Conservation (phyloP, 208 protist genomes). For the Strigomonas galati region DNA sequence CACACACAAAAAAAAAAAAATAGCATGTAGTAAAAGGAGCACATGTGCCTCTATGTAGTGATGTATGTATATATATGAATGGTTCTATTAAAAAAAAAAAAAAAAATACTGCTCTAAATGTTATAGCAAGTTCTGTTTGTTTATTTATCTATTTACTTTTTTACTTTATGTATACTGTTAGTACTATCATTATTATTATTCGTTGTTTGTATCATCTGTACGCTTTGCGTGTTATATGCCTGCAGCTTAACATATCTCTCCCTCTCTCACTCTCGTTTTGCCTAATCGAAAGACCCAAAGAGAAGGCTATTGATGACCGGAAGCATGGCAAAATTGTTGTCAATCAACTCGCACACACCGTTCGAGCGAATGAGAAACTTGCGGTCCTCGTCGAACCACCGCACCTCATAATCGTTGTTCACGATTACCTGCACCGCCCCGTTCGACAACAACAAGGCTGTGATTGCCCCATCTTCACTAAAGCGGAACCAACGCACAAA, state of each 20-base stretch:
- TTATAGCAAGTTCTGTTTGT: too few species aligned
- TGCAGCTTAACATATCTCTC: too few species aligned
- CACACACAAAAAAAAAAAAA: background rate
- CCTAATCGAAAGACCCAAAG: slow-evolving; percentile 49
- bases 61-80: slow-evolving; percentile 1
- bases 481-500: slow-evolving; percentile 90
- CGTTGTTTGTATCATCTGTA: too few species aligned
- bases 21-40: background rate
- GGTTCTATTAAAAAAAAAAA: slow-evolving; percentile 11
- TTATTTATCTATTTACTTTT: too few species aligned
- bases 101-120: slow-evolving; percentile 1
- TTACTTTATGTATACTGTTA: too few species aligned
- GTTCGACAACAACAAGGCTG: slow-evolving; percentile 82
- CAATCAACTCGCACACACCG: slow-evolving; percentile 82
- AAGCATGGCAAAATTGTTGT: slow-evolving; percentile 64
- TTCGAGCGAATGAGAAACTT: slow-evolving; percentile 83
- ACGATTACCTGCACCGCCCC: slow-evolving; percentile 83
- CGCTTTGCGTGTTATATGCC: too few species aligned
- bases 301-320: slow-evolving; percentile 63
- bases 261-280: too few species aligned
- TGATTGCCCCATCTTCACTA: slow-evolving; percentile 56
- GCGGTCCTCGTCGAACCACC: slow-evolving; percentile 77
- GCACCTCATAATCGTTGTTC: slow-evolving; percentile 75
- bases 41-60: background rate
- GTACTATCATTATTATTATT: too few species aligned